Evolutionary conservation across 1,284 basidiomycete genomes (phyloP), one percentile per base, ranked within the genome.

Genomic region (Melampsora americana): DNA sequence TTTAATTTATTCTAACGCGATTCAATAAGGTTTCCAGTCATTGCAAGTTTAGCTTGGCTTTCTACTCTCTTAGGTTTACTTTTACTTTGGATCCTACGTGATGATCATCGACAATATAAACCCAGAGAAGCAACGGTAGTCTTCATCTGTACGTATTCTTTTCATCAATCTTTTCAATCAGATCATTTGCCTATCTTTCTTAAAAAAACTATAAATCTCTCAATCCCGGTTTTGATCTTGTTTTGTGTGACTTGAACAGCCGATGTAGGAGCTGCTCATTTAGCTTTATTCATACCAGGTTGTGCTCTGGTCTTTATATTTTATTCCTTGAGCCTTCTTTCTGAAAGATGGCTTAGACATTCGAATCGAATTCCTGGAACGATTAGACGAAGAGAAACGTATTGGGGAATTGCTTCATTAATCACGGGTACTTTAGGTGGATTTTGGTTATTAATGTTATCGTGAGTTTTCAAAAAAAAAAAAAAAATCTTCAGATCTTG

Each of bases 381-480:
- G 14, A 53, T 53, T 5, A 18, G 50, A 53, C 16, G 16, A 5
- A 62, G 30, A 42, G 42, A 44, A 42, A 42, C n/a, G 18, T 61
- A 44, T 62, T 70, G 56, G 69, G 69, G 69, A 28, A 61, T 44
- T 62, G 59, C 28, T 44, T 46, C 69, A n/a, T 14, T 59, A 20
- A 18, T 60, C 32, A 44, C 39, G 42, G 69, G 69, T 35, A 61
- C 46, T 42, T 61, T 70, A 28, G 69, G 69, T 42, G 69, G 69
- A 1, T 9, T 70, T 20, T 70, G 44, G n/a, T 53, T 53, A 53
- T 23, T 53, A 53, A 53, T 53, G 50, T 23, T 53, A 53, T 18
- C 50, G 50, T 53, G 14, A 53, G 50, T 53, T 18, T 53, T 53
- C 12, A n/a, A n/a, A n/a, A n/a, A n/a, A n/a, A n/a, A n/a, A n/a